Evolutionary conservation across 345 rosid genomes (phyloP), one percentile per base, ranked within the genome.

Genomic region (Eucalyptus camaldulensis): DNA sequence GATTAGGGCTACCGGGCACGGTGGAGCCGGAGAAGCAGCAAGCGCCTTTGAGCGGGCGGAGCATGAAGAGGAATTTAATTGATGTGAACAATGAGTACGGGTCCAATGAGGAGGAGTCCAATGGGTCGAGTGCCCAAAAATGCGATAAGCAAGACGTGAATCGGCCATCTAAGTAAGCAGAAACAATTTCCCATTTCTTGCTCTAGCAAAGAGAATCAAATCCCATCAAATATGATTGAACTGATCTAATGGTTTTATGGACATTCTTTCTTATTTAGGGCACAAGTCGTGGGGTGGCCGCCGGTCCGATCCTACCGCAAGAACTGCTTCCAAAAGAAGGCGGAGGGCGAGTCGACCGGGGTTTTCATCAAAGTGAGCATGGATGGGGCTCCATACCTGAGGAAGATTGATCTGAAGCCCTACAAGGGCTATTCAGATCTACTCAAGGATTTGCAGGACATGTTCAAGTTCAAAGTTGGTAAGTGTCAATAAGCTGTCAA

Each of bases 301-400:
- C 99, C 98, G 2, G 91, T 96, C 86, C 92, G 96, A 86, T 95
- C 99, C 31, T 94, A 92, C 88, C 93, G 96, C 65, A 95, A 93
- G 89, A 96, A 95, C 87, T 93, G 51, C 89, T 69, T 93, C 83
- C 94, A 92, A 13, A 90, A 91, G 94, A 95, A 95, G 90, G 89
- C 69, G 37, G 97, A 95, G 87, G 90, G 92, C 10, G 94, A 94
- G 53, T 88, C 88, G 22, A 62, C 67, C 56, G 96, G 96, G 90
- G 93, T 92, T 45, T 95, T 92, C 65, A 94, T 96, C 88, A 96
- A 96, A 93, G 98, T 96, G 76, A 96, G 99, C 92, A 94, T 96
- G 98, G 98, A 96, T 56, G 97, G 99, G 60, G 97, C 97, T 31
- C 99, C 99, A 22, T 96, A 95, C 88, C 95, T 96, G 1, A 96